Evolutionary conservation across 2,329 filamentous ascomycete species (phyloP), one percentile per base, ranked within the genome.

Genomic region (Immersiporthe knoxdaviesiana): DNA sequence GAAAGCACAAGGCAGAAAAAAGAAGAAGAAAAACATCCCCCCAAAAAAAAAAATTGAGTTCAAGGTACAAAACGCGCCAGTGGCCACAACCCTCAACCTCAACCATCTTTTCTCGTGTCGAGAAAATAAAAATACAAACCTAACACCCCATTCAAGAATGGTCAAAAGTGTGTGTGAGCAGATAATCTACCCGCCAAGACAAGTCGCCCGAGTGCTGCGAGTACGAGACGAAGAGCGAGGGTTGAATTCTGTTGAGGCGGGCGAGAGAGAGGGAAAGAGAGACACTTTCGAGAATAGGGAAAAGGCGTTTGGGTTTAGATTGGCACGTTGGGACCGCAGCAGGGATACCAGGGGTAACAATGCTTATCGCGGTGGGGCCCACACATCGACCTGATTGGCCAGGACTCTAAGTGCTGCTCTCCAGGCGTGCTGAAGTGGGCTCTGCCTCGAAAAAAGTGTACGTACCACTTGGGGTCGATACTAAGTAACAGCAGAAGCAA

Each of bases 41-140:
- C n/a, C n/a, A 3, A 27, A 12, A 18, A 18, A 16, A 12, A 30
- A 30, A 56, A 18, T 30, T 56, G 27, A 18, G n/a, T 54, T 54
- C 6, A 27, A 27, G 52, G 18, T n/a, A 21, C 12, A 24, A 35
- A 50, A 58, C 39, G 50, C 67, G 41, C 67, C 67, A 66, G 67
- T 66, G 67, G 63, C 67, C 63, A 68, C 56, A 52, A 61, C n/a
- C 67, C 63, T 66, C 56, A 52, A 61, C n/a, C 63, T 60, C 67
- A 68, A 68, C 63, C 62, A 39, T 54, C 39, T 44, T 14, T 16
- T 47, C 21, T 16, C 21, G 21, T 47, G 21, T n/a, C n/a, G 44
- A 47, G 21, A n/a, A 47, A 47, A n/a, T 47, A 47, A 47, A 47
- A 47, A 47, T 47, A 47, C 18, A n/a, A 8, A 47, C 44, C 44